Evolutionary conservation across 2,329 filamentous ascomycete species (phyloP), one percentile per base, ranked within the genome.

Genomic region (Fusarium gaditjirri): DNA sequence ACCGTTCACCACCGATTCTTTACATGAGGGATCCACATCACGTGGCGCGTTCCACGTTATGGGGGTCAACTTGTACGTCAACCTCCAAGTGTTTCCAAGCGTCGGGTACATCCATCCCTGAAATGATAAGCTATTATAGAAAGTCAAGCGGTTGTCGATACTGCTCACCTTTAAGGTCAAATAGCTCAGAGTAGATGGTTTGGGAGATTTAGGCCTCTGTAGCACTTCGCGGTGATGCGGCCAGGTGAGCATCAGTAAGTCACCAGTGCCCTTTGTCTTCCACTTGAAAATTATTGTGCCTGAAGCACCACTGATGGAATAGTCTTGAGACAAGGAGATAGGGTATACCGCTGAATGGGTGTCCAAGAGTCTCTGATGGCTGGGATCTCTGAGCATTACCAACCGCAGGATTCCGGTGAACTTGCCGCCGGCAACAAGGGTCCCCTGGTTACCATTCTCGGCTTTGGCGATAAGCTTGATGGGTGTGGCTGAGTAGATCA

Each of bases 51-150:
- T 56, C 53, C 39, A 56, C 8, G 39, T 46, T 25, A 56, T 46
- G 5, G 21, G 3, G 3, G 12, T 46, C 13, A 56, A 19, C 10
- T 35, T 33, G 31, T 56, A 56, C 2, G 39, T 27, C 23, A 56
- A n/a, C 1, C 31, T 16, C 53, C 53, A 56, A 13, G 27, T 29
- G 31, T 12, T 46, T 9, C 53, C 53, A 4, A 36, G 29, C 13
- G 38, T 46, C 9, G 53, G 31, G 19, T 46, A 46, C 53, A 56
- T 56, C 53, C 53, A 56, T n/a, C 53, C 53, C 53, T 56, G 8
- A 6, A 3, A 36, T 8, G 0, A 3, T 56, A 7, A 46, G 39
- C 17, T 9, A 0, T 13, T 2, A 3, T 21, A 21, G 3, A 27
- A 56, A 4, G 36, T 12, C 10, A 31, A 12, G 31, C 31, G 31